Base-by-base conservation (phyloP, 169 alveolate genomes). In the Eimeria tenella region DNA sequence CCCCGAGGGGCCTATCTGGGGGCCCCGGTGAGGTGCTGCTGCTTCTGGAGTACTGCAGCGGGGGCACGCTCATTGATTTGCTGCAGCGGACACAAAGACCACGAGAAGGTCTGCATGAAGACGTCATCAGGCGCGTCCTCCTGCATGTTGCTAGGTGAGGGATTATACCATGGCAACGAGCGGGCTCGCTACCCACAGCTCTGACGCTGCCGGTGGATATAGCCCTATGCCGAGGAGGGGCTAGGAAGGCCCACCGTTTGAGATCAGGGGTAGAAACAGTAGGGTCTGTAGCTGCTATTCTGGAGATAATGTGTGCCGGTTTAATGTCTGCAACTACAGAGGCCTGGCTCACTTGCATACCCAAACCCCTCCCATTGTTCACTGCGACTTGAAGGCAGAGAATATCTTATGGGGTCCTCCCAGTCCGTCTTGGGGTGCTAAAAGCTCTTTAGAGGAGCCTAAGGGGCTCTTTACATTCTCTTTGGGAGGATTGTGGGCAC, bases 331-430 rank as follows among this genome's bases (percentile, higher is more conserved):
- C 19, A 17, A 3, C 31, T 25, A 2, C 94, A 90, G 92, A 4
- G 95, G 95, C 50, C 49, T 82, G 25, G 83, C 84, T 19, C 95
- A 91, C 70, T 55, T 93, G 53, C 95, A 93, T 55, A 7, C 94
- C 21, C 93, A 65, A 53, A 6, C 11, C 2, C 97, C 97, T 5
- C 97, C 98, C 17, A 95, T 97, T 5, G 97, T 97, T 52, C 98
- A 97, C 90, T 94, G 98, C 86, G 99, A 97, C 96, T 89, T 98
- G 70, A 98, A 98, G 90, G 96, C 97, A n/a, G 98, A 97, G 94
- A 97, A 97, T 93, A 95, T 97, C 50, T 94, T 97, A n/a, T 81
- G 94, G 82, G 49, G 91, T 58, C 68, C 68, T 10, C 68, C 68
- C 19, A 58, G 19, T 10, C 68, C 68, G 11, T 58, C 68, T 58